phyloP scores from a whole-genome alignment of 2,329 filamentous ascomycete species.

The Microsporum ferrugineum region DNA sequence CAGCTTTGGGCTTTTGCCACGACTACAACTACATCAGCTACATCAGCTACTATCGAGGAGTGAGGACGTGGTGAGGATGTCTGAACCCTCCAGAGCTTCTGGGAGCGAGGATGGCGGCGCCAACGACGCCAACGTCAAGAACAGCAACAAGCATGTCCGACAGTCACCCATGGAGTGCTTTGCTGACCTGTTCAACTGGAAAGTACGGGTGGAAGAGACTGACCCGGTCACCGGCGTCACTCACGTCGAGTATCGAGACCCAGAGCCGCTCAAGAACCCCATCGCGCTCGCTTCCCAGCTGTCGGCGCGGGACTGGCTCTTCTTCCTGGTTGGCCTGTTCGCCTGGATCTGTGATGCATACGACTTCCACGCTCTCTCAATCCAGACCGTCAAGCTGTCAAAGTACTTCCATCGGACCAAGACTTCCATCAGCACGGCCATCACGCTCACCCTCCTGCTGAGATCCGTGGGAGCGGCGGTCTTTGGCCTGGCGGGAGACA shows the following conservation, averaged over 20 bases:
- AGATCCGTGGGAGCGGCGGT: conserved; percentile 49
- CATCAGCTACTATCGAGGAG: background rate
- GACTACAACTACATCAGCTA: background rate
- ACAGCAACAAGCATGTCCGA: background rate
- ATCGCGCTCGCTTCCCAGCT: conserved; percentile 56
- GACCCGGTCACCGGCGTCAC: conserved; percentile 52
- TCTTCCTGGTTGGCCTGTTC: conserved; percentile 61
- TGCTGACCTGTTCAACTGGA: conserved; percentile 59
- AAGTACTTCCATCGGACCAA: conserved; percentile 44
- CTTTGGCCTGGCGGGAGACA: conserved; percentile 45
- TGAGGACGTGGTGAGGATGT: background rate
- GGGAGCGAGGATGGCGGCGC: background rate
- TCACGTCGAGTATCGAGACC: conserved; percentile 55
- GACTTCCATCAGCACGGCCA: conserved; percentile 49
- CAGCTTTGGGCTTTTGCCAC: too few species aligned
- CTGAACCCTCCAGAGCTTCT: background rate
- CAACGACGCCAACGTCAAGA: background rate
- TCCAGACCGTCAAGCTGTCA: conserved; percentile 45
- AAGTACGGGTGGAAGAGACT: conserved; percentile 57
- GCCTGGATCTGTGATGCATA: conserved; percentile 62
- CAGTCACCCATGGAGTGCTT: conserved; percentile 55
- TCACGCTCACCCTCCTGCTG: conserved; percentile 50
- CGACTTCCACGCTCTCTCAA: conserved; percentile 52
- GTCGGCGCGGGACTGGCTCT: conserved; percentile 56
- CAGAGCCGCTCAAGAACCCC: conserved; percentile 57